Evolutionary conservation across 495 filamentous ascomycete genomes (phyloP).

Genomic region (Astrothelium macrocarpum): DNA sequence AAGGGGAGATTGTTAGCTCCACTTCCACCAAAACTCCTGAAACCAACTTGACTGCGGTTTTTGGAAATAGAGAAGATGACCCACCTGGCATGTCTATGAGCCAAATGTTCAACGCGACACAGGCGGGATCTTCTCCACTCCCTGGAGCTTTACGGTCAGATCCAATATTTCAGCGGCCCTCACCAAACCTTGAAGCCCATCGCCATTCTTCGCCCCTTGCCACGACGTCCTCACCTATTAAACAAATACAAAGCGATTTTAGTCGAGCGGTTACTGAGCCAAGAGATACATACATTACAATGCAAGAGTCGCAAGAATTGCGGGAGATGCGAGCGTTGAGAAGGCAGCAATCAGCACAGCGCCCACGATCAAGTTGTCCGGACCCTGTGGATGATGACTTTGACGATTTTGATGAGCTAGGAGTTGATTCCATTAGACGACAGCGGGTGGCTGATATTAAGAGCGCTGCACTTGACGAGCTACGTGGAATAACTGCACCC

Average conservation of each 20-base stretch:
- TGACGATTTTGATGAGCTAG: not conserved
- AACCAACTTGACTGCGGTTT: slow-evolving; percentile 24
- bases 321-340: slow-evolving; percentile 19
- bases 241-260: slow-evolving; percentile 15
- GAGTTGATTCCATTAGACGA: not conserved
- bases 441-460: not conserved
- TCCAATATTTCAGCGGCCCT: slow-evolving; percentile 33
- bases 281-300: slow-evolving; percentile 27
- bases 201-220: slow-evolving; percentile 26
- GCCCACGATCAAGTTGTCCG: not conserved
- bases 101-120: slow-evolving; percentile 35
- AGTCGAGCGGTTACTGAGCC: slow-evolving; percentile 25
- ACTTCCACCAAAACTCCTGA: slow-evolving; percentile 26
- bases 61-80: slow-evolving; percentile 12
- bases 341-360: slow-evolving; percentile 9
- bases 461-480: not conserved
- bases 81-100: slow-evolving; percentile 27
- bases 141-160: slow-evolving; percentile 27
- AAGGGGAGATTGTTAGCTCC: slow-evolving; percentile 29
- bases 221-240: slow-evolving; percentile 26
- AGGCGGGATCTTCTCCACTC: slow-evolving; percentile 32
- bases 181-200: slow-evolving; percentile 27
- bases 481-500: not conserved
- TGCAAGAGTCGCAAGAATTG: slow-evolving; percentile 31
- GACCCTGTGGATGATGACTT: not conserved